Evolutionary conservation across 495 filamentous ascomycete genomes (phyloP).

Genomic region (Penicillium manginii): DNA sequence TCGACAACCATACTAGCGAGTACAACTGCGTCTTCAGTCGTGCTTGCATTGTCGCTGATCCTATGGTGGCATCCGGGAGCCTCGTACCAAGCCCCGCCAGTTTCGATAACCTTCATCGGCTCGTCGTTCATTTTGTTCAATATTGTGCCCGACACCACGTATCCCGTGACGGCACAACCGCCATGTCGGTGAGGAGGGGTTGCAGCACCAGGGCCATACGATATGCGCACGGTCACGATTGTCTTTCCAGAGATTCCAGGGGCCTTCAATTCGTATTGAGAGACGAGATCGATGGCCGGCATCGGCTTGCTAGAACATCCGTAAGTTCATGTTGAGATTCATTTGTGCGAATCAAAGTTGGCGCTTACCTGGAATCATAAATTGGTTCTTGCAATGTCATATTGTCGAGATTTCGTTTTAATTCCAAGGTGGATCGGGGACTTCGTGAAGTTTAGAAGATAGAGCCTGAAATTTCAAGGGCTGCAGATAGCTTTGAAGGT

Average conservation of each 20-base stretch:
- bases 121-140: constrained; percentile 51
- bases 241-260: constrained; percentile 37
- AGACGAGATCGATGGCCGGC: constrained; percentile 30
- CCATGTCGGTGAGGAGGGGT: constrained; percentile 49
- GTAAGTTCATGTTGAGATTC: background rate
- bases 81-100: constrained; percentile 43
- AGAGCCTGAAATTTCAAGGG: no score
- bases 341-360: background rate
- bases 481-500: no score
- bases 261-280: constrained; percentile 31
- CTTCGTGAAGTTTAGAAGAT: no score
- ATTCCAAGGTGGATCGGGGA: no score
- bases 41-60: constrained; percentile 43
- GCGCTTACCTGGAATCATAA: constrained; percentile 22
- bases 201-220: constrained; percentile 41
- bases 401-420: no score
- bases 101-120: constrained; percentile 25
- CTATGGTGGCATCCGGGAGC: constrained; percentile 50
- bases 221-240: constrained; percentile 37
- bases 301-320: constrained; percentile 27
- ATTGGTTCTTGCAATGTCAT: constrained; percentile 2
- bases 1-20: constrained; percentile 40
- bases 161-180: constrained; percentile 36
- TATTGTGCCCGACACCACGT: constrained; percentile 34
- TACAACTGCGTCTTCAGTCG: constrained; percentile 34